Evolutionary conservation across 345 rosid species (phyloP).

Genomic region (Heritiera fomes): DNA sequence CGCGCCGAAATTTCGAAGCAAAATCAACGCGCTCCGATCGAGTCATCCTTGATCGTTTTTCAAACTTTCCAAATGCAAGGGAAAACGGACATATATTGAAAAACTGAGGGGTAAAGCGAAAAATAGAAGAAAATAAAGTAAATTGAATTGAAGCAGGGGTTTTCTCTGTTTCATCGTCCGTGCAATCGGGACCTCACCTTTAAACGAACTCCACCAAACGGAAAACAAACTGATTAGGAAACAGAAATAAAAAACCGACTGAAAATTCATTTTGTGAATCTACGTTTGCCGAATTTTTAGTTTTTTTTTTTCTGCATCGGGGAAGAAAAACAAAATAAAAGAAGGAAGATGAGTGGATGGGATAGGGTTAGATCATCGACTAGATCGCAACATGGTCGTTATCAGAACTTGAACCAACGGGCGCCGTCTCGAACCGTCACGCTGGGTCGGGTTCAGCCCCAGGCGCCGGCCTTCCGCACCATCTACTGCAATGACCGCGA

Average conservation of each 20-base stretch:
- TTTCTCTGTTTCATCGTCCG: constrained; percentile 31
- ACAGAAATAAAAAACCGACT: background rate
- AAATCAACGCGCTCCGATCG: constrained; percentile 12
- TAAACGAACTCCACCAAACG: constrained; percentile 10
- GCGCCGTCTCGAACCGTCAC: constrained; percentile 66
- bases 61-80: background rate
- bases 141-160: constrained; percentile 12
- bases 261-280: background rate
- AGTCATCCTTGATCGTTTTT: background rate
- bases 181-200: constrained; percentile 13
- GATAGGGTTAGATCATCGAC: constrained; percentile 58
- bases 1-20: background rate
- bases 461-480: constrained; percentile 92
- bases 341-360: constrained; percentile 61
- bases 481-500: constrained; percentile 94
- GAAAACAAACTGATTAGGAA: background rate
- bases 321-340: background rate
- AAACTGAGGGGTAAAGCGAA: background rate
- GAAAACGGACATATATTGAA: too few relatives aligned
- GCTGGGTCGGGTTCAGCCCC: constrained; percentile 93
- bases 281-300: background rate
- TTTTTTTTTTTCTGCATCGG: constrained; percentile 15
- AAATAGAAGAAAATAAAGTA: background rate
- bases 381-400: constrained; percentile 42
- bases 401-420: constrained; percentile 41